These are phyloP conservation scores for Agapanthus africanus DNA, from an alignment of 106 monocot species.

Conservation along the genomic window DNA sequence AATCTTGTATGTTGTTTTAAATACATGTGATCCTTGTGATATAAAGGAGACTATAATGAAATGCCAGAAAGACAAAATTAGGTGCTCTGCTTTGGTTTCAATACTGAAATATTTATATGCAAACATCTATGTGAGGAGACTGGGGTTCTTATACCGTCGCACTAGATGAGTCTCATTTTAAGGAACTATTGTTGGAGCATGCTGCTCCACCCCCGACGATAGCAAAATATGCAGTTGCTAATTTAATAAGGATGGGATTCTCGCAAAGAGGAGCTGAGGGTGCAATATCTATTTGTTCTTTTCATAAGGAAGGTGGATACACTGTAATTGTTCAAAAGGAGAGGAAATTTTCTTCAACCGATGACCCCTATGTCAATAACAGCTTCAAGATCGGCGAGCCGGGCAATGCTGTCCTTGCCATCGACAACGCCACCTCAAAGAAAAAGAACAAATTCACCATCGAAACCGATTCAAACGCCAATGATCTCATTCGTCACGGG, in stretches of 20 bases:
- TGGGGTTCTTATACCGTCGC: constrained; percentile 86
- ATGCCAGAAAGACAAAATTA: constrained; percentile 85
- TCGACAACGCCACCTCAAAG: constrained; percentile 67
- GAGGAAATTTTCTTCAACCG: constrained; percentile 31
- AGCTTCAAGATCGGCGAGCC: constrained; percentile 78
- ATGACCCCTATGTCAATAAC: constrained; percentile 56
- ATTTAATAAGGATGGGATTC: constrained; percentile 95
- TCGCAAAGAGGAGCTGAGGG: constrained; percentile 94
- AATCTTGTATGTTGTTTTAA: constrained; percentile 81
- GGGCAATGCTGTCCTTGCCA: constrained; percentile 66
- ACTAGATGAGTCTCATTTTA: constrained; percentile 86
- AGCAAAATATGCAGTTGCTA: constrained; percentile 81
- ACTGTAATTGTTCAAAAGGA: constrained; percentile 66
- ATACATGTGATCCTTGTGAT: constrained; percentile 89
- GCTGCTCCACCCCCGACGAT: constrained; percentile 91
- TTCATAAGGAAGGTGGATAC: constrained; percentile 74
- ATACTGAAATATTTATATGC: constrained; percentile 85
- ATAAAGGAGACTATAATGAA: constrained; percentile 75
- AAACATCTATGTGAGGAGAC: constrained; percentile 87
- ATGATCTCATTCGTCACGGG: no score
- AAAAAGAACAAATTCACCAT: constrained; percentile 96
- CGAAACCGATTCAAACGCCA: no score
- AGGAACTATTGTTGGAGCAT: constrained; percentile 83
- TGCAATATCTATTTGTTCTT: constrained; percentile 75
- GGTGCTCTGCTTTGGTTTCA: constrained; percentile 84